These are phyloP conservation scores for Boletellus ananas DNA, from an alignment of 768 basidiomycete species.

Conservation along the genomic window DNA sequence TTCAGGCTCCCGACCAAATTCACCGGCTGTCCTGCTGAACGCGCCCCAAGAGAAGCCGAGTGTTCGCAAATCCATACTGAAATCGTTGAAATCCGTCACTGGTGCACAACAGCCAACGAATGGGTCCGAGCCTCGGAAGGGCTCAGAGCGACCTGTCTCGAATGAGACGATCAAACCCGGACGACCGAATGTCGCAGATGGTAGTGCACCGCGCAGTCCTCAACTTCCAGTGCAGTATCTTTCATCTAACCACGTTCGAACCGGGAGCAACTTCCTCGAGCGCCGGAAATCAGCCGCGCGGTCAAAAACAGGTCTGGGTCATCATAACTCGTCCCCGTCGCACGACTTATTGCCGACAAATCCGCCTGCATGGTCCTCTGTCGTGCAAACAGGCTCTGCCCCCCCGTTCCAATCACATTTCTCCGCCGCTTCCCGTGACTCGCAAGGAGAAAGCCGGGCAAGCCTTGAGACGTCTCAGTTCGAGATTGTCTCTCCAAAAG, in stretches of 20 bases:
- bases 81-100: conserved; percentile 54
- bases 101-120: conserved; percentile 29
- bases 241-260: conserved; percentile 29
- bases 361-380: conserved; percentile 10
- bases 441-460: conserved; percentile 36
- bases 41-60: conserved; percentile 41
- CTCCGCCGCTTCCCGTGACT: conserved; percentile 21
- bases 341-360: conserved; percentile 26
- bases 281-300: conserved; percentile 19
- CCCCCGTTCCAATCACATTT: conserved; percentile 30
- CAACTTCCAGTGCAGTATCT: conserved; percentile 53
- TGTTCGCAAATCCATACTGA: conserved; percentile 69
- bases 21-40: conserved; percentile 17
- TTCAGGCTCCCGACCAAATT: conserved; percentile 30
- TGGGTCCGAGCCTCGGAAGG: conserved; percentile 34
- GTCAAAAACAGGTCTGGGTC: conserved; percentile 16
- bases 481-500: conserved; percentile 55
- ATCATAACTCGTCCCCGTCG: conserved; percentile 27
- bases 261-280: conserved; percentile 31
- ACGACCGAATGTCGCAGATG: conserved; percentile 47
- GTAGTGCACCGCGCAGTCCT: conserved; percentile 57
- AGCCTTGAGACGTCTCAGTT: conserved; percentile 66
- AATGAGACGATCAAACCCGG: conserved; percentile 36
- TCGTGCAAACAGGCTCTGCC: conserved; percentile 18
- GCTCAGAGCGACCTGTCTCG: conserved; percentile 37